Base-by-base conservation (phyloP, 306 rosid genomes). In the Pterocarpus macrocarpus region DNA sequence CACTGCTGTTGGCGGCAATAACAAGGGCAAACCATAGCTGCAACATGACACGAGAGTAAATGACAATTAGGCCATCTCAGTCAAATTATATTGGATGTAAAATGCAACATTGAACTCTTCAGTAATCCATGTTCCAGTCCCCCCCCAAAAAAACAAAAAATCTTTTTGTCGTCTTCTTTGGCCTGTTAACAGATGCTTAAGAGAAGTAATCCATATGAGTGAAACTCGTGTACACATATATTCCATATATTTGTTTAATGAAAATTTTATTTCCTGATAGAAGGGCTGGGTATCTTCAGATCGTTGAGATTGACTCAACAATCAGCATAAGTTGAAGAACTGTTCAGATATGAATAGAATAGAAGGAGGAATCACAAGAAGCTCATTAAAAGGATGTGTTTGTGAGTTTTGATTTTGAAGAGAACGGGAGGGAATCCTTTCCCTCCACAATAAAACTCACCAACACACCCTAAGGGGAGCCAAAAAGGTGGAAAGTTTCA, bases 21-120 rank as follows among this genome's bases (percentile, higher is more conserved):
- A 89, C 84, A 5, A 91, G 92, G 16, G 91, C 90, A 79, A 88
- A 64, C 91, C 97, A 90, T 68, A 88, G 81, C 96, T 93, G 87
- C 83, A 67, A 82, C 56, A 79, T 34, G 64, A 72, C 28, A 8
- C 12, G 45, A 12, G 1, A 78, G 70, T 5, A 71, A 80, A 71
- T 43, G 0, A 12, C 15, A 71, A 28, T 55, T 16, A 71, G 63
- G 28, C 43, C n/a, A 39, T 52, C 47, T 58, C 53, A 59, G 30
- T 65, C 76, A 72, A 65, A 56, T 10, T 14, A 57, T 35, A 8
- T 64, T 28, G 2, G 30, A 72, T 32, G 3, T 32, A 56, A 64
- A 73, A 73, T 81, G 50, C 70, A 81, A 45, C 63, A 55, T 64
- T 32, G 32, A n/a, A 64, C 50, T 47, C 44, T 41, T 57, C 38